These are phyloP conservation scores for Aspergillus tubingensis DNA, from an alignment of 2,329 filamentous ascomycete genomes.

Conservation along the genomic window DNA sequence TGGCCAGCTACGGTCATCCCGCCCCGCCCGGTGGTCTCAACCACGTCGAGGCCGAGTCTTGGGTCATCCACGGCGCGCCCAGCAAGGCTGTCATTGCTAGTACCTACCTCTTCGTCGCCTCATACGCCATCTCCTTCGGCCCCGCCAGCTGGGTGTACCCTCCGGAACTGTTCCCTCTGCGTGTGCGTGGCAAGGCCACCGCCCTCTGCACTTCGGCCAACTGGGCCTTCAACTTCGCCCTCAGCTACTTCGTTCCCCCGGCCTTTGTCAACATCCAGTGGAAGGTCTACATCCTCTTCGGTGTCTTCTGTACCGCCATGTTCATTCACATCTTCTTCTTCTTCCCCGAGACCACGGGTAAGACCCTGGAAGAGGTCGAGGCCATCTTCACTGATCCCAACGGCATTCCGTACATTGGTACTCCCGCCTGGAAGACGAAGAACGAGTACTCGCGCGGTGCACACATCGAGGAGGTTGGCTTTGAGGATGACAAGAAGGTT, in stretches of 20 bases:
- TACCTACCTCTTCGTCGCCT: constrained; percentile 72
- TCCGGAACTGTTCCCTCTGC: constrained; percentile 63
- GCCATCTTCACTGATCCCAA: constrained; percentile 61
- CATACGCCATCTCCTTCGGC: constrained; percentile 66
- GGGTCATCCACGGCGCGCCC: constrained; percentile 48
- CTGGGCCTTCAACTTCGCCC: constrained; percentile 63
- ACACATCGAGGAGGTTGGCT: constrained; percentile 32
- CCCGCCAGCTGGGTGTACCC: constrained; percentile 62
- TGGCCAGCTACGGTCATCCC: constrained; percentile 40
- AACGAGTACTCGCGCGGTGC: constrained; percentile 33
- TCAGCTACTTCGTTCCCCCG: constrained; percentile 59
- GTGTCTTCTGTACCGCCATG: constrained; percentile 67
- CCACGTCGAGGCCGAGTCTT: constrained; percentile 38
- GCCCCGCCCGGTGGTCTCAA: constrained; percentile 46
- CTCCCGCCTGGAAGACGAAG: constrained; percentile 41
- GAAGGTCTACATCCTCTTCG: constrained; percentile 74
- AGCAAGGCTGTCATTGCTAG: constrained; percentile 68
- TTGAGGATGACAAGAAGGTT: constrained; percentile 31
- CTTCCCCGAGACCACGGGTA: constrained; percentile 70
- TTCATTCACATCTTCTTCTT: constrained; percentile 67
- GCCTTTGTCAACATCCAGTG: constrained; percentile 59
- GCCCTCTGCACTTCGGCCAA: constrained; percentile 62
- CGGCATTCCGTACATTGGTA: constrained; percentile 40
- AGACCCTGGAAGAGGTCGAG: constrained; percentile 75
- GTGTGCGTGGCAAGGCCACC: constrained; percentile 64